These are phyloP conservation scores for Paramecium octaurelia DNA, from an alignment of 73 alveolate genomes.

Conservation along the genomic window DNA sequence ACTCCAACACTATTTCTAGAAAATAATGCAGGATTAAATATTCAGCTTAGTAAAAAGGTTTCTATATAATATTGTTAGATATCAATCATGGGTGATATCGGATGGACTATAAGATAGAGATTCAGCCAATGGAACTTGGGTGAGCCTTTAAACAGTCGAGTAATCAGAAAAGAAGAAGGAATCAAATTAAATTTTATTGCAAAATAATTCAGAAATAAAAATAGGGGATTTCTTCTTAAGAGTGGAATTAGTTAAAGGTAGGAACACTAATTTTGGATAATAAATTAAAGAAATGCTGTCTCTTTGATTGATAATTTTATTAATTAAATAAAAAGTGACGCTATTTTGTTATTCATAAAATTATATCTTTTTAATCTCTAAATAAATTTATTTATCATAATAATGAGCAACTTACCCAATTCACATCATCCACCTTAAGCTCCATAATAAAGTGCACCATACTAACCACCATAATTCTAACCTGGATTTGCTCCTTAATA, in stretches of 20 bases:
- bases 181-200: neutral
- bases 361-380: neutral
- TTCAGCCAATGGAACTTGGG: slow-evolving; percentile 23
- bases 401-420: slow-evolving; percentile 35
- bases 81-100: neutral
- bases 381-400: neutral
- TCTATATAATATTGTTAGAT: neutral
- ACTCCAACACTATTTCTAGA: neutral
- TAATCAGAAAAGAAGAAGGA: neutral
- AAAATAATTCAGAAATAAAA: neutral
- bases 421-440: slow-evolving; percentile 23
- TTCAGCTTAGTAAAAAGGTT: neutral
- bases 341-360: neutral
- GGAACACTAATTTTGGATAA: neutral
- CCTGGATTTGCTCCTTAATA: slow-evolving; percentile 12
- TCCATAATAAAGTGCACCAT: neutral
- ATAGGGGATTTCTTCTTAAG: neutral
- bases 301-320: neutral
- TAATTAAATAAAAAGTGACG: slow-evolving; percentile 12
- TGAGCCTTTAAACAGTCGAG: neutral
- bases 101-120: neutral
- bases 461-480: neutral
- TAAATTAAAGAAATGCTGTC: neutral
- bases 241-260: neutral
- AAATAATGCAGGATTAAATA: neutral